These are phyloP conservation scores for Nicotiana tomentosiformis DNA, from an alignment of 257 asterid species.

Conservation along the genomic window DNA sequence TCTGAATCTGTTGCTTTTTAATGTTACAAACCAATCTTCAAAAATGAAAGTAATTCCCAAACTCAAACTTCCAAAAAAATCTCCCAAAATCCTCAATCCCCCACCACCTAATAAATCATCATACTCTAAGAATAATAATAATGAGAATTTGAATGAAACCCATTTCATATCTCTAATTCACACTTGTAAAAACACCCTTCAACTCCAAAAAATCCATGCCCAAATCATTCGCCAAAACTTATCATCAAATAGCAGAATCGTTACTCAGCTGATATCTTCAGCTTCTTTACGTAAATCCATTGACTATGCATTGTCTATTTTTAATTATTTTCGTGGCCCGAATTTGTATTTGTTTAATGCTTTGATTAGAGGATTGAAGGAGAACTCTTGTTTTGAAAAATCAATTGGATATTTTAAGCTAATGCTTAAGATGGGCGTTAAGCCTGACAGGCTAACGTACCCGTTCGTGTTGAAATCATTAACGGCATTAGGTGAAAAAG, in stretches of 20 bases:
- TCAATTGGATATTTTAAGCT: constrained; percentile 17
- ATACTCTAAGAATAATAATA: too few relatives aligned
- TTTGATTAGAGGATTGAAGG: constrained; percentile 27
- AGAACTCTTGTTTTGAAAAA: constrained; percentile 17
- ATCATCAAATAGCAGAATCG: constrained; percentile 14
- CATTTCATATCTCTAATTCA: constrained; percentile 33
- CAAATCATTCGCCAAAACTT: constrained; percentile 11
- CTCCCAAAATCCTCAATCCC: neutral
- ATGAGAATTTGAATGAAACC: constrained; percentile 7
- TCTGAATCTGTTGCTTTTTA: neutral
- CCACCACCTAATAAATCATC: too few relatives aligned
- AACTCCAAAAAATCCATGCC: constrained; percentile 29
- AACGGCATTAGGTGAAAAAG: constrained; percentile 14
- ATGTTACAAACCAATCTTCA: neutral
- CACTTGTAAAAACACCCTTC: constrained; percentile 12
- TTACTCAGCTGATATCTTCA: constrained; percentile 34
- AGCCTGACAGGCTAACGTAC: constrained; percentile 29
- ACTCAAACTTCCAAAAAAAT: neutral
- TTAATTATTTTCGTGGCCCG: constrained; percentile 11
- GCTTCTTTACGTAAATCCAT: constrained; percentile 11
- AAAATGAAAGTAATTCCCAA: neutral
- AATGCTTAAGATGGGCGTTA: constrained; percentile 22
- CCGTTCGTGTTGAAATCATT: constrained; percentile 38
- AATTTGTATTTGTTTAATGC: constrained; percentile 31
- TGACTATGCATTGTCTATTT: constrained; percentile 18